These are phyloP conservation scores for Solioccasus polychromus DNA, from an alignment of 768 basidiomycete species.

Conservation along the genomic window DNA sequence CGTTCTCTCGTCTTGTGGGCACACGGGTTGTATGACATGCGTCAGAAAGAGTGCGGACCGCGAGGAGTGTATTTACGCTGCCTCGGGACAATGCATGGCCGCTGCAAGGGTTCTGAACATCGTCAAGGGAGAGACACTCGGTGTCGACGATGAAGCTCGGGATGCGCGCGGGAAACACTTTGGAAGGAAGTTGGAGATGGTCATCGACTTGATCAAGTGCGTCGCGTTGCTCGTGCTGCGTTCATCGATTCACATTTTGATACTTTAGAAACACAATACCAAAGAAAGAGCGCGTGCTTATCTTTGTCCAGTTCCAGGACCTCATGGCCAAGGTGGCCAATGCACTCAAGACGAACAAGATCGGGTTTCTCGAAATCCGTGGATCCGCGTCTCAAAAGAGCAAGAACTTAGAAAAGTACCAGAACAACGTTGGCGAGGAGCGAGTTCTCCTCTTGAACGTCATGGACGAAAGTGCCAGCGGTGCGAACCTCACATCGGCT, in stretches of 20 bases:
- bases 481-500: constrained; percentile 88
- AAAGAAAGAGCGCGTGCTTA: constrained; percentile 75
- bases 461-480: constrained; percentile 94
- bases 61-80: constrained; percentile 79
- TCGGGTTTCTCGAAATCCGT: constrained; percentile 78
- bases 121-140: constrained; percentile 74
- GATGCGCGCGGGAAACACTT: constrained; percentile 75
- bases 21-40: constrained; percentile 77
- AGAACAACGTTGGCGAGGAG: constrained; percentile 71
- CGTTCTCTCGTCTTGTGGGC: constrained; percentile 89
- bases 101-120: constrained; percentile 81
- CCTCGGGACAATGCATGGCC: constrained; percentile 68
- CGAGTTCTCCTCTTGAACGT: constrained; percentile 86
- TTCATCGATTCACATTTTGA: not conserved
- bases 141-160: constrained; percentile 72
- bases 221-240: constrained; percentile 14
- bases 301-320: constrained; percentile 97
- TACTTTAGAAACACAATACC: constrained; percentile 59
- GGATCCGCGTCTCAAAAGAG: constrained; percentile 76
- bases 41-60: constrained; percentile 69
- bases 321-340: constrained; percentile 89
- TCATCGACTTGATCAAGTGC: constrained; percentile 74
- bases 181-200: constrained; percentile 78
- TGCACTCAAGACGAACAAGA: constrained; percentile 67
- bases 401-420: constrained; percentile 83